Conservation (phyloP, 192 early-diverging fungal genomes). For the Umbelopsis sp. region DNA sequence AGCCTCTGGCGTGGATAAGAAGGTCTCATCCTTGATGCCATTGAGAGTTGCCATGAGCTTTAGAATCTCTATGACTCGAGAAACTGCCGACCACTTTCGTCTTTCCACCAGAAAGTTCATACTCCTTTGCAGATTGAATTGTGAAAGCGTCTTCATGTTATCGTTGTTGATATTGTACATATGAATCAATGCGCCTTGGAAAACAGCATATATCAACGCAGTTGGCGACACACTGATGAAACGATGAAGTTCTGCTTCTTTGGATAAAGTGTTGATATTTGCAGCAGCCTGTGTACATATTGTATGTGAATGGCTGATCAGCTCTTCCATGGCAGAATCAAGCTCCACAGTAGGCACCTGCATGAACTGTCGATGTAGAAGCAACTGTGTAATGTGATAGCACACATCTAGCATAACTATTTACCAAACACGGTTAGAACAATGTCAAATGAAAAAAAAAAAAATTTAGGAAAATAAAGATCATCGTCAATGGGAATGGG, state of each 20-base stretch:
- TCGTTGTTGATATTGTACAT: neutral
- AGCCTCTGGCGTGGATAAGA: neutral
- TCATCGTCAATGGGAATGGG: no score
- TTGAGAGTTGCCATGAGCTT: neutral
- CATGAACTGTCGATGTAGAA: constrained; percentile 55
- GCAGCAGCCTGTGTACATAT: constrained; percentile 22
- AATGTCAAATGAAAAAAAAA: no score
- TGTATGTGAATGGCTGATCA: constrained; percentile 26
- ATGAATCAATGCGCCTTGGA: constrained; percentile 8
- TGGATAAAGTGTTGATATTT: constrained; percentile 11
- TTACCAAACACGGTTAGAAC: neutral
- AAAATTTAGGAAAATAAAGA: no score
- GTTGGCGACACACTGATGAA: neutral
- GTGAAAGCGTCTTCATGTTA: neutral
- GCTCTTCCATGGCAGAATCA: neutral
- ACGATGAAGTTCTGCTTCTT: constrained; percentile 1
- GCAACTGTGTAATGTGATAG: constrained; percentile 29
- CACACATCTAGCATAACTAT: constrained; percentile 7
- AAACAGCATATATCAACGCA: neutral
- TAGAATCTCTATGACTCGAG: neutral
- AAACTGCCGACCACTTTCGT: neutral
- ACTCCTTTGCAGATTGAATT: neutral
- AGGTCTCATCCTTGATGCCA: neutral
- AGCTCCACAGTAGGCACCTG: constrained; percentile 18
- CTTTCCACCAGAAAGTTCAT: neutral